Base-by-base conservation (phyloP, 371 early-diverging fungal species). In the Rhizopus delemar region DNA sequence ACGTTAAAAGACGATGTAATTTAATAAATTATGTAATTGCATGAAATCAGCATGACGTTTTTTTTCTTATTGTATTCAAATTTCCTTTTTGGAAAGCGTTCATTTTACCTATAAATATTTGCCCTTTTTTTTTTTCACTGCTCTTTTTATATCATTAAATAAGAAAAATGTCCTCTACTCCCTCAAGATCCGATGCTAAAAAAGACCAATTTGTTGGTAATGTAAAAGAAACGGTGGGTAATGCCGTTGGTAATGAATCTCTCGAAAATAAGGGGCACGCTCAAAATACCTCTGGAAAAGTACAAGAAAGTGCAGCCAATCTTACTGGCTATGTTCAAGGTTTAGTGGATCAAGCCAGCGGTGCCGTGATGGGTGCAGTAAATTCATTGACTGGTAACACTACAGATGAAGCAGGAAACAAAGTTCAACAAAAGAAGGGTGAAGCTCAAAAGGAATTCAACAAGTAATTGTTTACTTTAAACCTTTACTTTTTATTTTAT, bases 171-270 rank as follows among this genome's bases (percentile, higher is more conserved):
- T 46, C 51, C 39, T 48, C 48, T 28, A 15, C 50, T 46, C 60
- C 60, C 46, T 64, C 65, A 64, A 69, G 56, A 52, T 54, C 69
- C 28, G 62, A 69, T 2, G 65, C 62, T 15, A 69, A 69, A 62
- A 69, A 69, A 50, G 59, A 75, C 50, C 67, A 70, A 52, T 58
- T 62, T 36, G 15, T 66, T 32, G 81, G 83, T 35, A 59, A 58
- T 33, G 64, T 69, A 53, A 83, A 83, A 70, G 71, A 81, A 50
- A 56, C 62, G 11, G 8, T 74, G 4, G 81, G 81, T 39, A 60
- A 50, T 33, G 74, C 65, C 13, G 43, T 77, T 45, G 84, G 84
- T 16, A 78, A 68, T 48, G 77, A 81, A 56, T 63, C 67, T 9
- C 62, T 83, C 35, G 62, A 72, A 51, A 57, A 73, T 11, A 68